Conservation (phyloP, 139 green algal genomes). For the Coelastrella sp. region DNA sequence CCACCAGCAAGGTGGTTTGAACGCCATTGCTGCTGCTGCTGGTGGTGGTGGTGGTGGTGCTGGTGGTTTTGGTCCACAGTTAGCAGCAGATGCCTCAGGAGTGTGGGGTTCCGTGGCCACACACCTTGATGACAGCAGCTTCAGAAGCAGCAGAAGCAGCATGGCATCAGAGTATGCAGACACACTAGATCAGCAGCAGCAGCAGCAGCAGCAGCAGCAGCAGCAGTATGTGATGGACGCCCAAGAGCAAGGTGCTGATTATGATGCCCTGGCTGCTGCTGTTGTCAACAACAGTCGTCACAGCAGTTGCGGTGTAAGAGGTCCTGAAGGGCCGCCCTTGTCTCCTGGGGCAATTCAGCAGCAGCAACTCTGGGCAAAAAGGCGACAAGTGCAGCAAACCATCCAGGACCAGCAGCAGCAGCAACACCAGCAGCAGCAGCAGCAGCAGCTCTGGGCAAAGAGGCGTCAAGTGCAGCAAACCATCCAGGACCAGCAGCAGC, state of each 20-base stretch:
- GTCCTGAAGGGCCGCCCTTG: neutral
- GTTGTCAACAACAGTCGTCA: too few relatives aligned
- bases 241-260: neutral
- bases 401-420: neutral
- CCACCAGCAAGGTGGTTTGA: neutral
- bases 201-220: neutral
- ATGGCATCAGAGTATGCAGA: neutral
- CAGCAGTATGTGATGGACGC: neutral
- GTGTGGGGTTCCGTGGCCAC: neutral
- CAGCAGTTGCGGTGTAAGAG: too few relatives aligned
- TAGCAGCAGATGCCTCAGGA: neutral
- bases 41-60: neutral
- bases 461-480: neutral
- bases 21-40: neutral
- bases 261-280: too few relatives aligned
- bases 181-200: too few relatives aligned
- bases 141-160: slow-evolving; percentile 14
- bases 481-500: neutral
- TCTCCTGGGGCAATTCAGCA: neutral
- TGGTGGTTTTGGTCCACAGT: neutral
- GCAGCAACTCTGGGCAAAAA: neutral
- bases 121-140: neutral
- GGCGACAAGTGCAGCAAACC: neutral
- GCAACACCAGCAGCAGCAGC: neutral
- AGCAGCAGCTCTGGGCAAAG: neutral